These are phyloP conservation scores for Scenedesmus sp. DNA, from an alignment of 163 green algal genomes.

Conservation along the genomic window DNA sequence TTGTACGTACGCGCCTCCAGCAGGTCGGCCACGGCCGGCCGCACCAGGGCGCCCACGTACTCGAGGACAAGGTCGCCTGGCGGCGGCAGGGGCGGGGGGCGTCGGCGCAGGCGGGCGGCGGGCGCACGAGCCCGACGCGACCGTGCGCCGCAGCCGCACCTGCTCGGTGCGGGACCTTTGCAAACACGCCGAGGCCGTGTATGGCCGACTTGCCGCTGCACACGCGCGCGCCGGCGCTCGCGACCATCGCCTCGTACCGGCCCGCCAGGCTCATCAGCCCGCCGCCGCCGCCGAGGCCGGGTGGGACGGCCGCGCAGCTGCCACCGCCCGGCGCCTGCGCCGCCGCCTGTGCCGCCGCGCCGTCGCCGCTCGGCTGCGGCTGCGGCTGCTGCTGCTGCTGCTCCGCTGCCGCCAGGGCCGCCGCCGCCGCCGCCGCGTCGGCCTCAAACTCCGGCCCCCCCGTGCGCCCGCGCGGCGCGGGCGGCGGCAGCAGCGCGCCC, in stretches of 20 bases:
- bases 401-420: background rate
- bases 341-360: background rate
- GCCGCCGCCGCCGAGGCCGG: background rate
- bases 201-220: slow-evolving; percentile 85
- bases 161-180: slow-evolving; percentile 61
- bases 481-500: slow-evolving; percentile 39
- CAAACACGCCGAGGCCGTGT: slow-evolving; percentile 84
- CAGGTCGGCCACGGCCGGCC: slow-evolving; percentile 70
- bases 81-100: no score
- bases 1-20: slow-evolving; percentile 77
- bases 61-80: slow-evolving; percentile 86
- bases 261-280: slow-evolving; percentile 52
- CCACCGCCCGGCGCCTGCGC: background rate
- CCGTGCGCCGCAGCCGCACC: slow-evolving; percentile 52
- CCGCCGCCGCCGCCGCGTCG: background rate
- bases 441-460: slow-evolving; percentile 23
- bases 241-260: slow-evolving; percentile 66
- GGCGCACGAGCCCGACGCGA: no score
- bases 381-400: slow-evolving; percentile 28
- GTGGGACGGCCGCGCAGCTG: background rate
- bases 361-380: background rate
- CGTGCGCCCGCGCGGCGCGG: background rate
- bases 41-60: slow-evolving; percentile 88
- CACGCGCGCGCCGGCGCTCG: slow-evolving; percentile 54
- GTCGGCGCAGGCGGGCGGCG: no score